These are phyloP conservation scores for Amauroascus niger DNA, from an alignment of 2,329 filamentous ascomycete species.

Conservation along the genomic window DNA sequence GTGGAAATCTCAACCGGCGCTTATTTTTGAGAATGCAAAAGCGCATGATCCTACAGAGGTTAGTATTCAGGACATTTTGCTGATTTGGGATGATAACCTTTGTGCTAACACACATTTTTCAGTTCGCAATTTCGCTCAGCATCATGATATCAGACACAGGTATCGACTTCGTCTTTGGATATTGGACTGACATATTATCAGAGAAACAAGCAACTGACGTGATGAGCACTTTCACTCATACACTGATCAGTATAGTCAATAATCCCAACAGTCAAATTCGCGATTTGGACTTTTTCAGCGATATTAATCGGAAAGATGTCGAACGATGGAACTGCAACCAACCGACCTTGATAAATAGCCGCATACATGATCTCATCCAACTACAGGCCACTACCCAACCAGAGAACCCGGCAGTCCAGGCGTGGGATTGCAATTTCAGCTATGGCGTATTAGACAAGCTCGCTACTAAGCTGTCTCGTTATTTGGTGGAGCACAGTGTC, in stretches of 20 bases:
- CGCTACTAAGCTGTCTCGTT: constrained; percentile 16
- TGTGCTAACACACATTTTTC: not conserved
- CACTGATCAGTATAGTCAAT: constrained; percentile 11
- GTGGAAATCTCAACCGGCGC: not conserved
- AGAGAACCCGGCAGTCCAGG: constrained; percentile 15
- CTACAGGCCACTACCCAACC: constrained; percentile 3
- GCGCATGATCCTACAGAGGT: not conserved
- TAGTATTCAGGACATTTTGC: not conserved
- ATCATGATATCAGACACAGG: constrained; percentile 13
- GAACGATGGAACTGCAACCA: constrained; percentile 2
- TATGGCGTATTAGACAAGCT: constrained; percentile 17
- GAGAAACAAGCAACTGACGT: not conserved
- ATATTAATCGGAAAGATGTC: not conserved
- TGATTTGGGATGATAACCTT: not conserved
- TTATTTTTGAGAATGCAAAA: not conserved
- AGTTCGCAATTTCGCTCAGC: not conserved
- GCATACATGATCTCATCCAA: constrained; percentile 17
- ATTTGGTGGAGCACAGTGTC: constrained; percentile 7
- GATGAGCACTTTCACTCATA: not conserved
- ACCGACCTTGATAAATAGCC: constrained; percentile 4
- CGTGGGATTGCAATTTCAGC: constrained; percentile 19
- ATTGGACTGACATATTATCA: not conserved
- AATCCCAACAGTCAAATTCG: constrained; percentile 6
- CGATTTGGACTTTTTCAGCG: constrained; percentile 7
- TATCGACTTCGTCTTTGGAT: constrained; percentile 9